A percentile compares a stretch with the other conserved stretches of the same genome.
phyloP scores from a whole-genome alignment of 2,329 filamentous ascomycete genomes.

The Tolypocladium nubicola region DNA sequence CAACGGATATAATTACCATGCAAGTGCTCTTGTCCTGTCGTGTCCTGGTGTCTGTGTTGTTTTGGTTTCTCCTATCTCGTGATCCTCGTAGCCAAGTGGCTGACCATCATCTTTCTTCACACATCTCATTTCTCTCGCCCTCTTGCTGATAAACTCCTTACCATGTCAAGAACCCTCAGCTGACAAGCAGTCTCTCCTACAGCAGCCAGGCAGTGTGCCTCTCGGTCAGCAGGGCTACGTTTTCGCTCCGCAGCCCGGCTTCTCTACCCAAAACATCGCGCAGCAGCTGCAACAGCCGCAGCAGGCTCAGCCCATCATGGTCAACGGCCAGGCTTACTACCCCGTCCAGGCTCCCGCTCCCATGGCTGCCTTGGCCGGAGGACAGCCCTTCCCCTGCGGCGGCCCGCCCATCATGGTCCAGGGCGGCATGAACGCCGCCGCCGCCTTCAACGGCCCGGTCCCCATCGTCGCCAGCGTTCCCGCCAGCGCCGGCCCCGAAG shows the following conservation, averaged over 20 bases:
- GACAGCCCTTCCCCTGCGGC: conserved; percentile 18
- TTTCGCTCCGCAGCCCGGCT: conserved; percentile 21
- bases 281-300: conserved; percentile 11
- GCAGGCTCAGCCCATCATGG: conserved; percentile 21
- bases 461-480: conserved; percentile 30
- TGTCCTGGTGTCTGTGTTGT: conserved; percentile 6
- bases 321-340: conserved; percentile 17
- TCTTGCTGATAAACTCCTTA: not conserved
- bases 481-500: conserved; percentile 26
- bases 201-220: conserved; percentile 21
- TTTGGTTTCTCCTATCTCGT: not conserved
- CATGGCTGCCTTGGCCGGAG: conserved; percentile 6
- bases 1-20: conserved; percentile 25
- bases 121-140: not conserved
- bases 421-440: conserved; percentile 11
- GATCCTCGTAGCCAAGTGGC: not conserved
- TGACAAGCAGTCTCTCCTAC: conserved; percentile 5
- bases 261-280: conserved; percentile 14
- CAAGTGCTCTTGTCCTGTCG: conserved; percentile 19
- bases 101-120: not conserved
- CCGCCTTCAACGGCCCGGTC: conserved; percentile 10
- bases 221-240: conserved; percentile 19
- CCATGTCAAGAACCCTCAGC: not conserved
- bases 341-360: not conserved
- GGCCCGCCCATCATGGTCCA: conserved; percentile 11